Evolutionary conservation across 192 early-diverging fungal genomes (phyloP).

Genomic region (Backusella sp.): DNA sequence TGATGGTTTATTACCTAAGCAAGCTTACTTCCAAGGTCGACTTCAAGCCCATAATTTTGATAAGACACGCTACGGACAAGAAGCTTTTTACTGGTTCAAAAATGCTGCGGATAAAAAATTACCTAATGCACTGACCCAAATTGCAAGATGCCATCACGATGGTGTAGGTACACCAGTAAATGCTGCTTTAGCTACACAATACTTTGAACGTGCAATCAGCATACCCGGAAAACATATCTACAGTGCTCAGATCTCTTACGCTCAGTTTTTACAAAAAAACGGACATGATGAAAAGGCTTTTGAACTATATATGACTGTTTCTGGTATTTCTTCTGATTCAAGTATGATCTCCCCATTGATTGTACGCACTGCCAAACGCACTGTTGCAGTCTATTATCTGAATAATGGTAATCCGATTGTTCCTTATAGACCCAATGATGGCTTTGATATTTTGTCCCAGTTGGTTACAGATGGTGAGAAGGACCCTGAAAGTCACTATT

Average conservation of each 20-base stretch:
- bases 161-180: slow-evolving; percentile 36
- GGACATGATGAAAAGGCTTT: slow-evolving; percentile 25
- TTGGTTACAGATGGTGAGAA: slow-evolving; percentile 14
- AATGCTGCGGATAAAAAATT: slow-evolving; percentile 36
- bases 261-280: slow-evolving; percentile 30
- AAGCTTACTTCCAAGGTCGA: background rate
- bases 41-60: background rate
- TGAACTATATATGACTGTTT: slow-evolving; percentile 18
- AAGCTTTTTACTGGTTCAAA: slow-evolving; percentile 38
- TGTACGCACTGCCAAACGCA: slow-evolving; percentile 16
- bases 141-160: slow-evolving; percentile 36
- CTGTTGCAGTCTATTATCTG: slow-evolving; percentile 31
- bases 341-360: background rate
- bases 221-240: slow-evolving; percentile 2
- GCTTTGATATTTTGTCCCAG: slow-evolving; percentile 25
- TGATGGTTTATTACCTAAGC: background rate
- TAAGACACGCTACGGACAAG: slow-evolving; percentile 10
- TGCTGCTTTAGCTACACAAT: slow-evolving; percentile 21
- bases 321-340: background rate
- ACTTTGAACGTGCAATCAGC: slow-evolving; percentile 27
- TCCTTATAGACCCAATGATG: slow-evolving; percentile 18
- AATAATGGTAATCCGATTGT: slow-evolving; percentile 23
- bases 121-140: slow-evolving; percentile 18
- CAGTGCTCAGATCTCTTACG: slow-evolving; percentile 27
- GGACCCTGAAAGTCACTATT: slow-evolving; percentile 30